A percentile compares a stretch with the other conserved stretches of the same genome.
These are phyloP conservation scores for Pythium monospermum DNA, from an alignment of 352 stramenopile genomes.

Conservation along the genomic window DNA sequence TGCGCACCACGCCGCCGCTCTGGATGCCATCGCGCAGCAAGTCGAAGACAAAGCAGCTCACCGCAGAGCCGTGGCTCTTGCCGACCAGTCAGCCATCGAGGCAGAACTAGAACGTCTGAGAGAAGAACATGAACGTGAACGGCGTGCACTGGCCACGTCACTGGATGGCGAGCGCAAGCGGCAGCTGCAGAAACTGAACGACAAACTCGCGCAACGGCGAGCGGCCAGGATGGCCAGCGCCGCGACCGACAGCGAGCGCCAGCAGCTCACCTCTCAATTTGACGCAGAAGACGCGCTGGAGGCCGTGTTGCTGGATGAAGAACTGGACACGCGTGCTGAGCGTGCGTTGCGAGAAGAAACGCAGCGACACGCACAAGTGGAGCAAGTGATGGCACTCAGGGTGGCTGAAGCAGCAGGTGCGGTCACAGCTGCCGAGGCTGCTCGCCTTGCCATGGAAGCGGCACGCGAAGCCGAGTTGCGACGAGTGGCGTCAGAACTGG, in stretches of 20 bases:
- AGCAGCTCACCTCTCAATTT: background rate
- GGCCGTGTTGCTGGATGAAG: constrained; percentile 15
- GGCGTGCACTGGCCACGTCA: constrained; percentile 23
- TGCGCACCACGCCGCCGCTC: background rate
- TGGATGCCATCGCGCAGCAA: background rate
- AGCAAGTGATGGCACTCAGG: constrained; percentile 4
- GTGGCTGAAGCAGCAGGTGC: constrained; percentile 21
- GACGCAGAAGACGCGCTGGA: constrained; percentile 18
- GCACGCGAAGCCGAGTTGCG: constrained; percentile 23
- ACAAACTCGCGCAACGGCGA: constrained; percentile 36
- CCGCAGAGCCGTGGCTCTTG: background rate
- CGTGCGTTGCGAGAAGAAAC: constrained; percentile 4
- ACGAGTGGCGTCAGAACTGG: constrained; percentile 28
- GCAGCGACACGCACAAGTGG: background rate
- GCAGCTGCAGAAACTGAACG: constrained; percentile 37
- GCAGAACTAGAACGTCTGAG: constrained; percentile 38
- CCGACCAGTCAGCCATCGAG: constrained; percentile 16
- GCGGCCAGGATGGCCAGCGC: background rate
- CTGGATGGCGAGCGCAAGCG: constrained; percentile 27
- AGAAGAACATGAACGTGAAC: constrained; percentile 40
- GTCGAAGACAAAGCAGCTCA: constrained; percentile 9
- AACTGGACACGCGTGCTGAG: constrained; percentile 10
- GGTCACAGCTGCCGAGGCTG: constrained; percentile 19
- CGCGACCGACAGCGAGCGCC: background rate
- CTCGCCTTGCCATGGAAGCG: constrained; percentile 27